Evolutionary conservation across 169 alveolate genomes (phyloP), one percentile per base, ranked within the genome.

Genomic region (Plasmodium blacklocki): DNA sequence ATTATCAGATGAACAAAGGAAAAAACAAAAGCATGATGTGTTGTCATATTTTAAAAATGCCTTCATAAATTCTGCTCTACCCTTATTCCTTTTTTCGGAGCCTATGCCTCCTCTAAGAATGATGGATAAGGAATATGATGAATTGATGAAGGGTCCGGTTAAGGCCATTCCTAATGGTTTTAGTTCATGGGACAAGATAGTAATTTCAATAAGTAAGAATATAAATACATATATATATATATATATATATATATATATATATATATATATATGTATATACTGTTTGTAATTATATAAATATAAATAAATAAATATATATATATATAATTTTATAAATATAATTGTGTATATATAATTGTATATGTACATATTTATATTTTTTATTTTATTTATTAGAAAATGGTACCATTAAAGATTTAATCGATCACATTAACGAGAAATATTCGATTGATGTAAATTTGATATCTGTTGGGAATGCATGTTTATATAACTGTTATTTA

Each of bases 131-230:
- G 99, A 97, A 0, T 97, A 95, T 68, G 99, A 98, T 86, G 99
- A 98, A 9, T 93, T 98, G 2, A 95, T 96, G 60, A 93, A 96
- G 80, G 99, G 99, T 9, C 99, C 99, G 8, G 96, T 98, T 18
- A 94, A 95, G 76, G 99, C 99, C 1, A 94, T 95, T 49, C 99
- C 99, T 23, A 96, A 97, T 70, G 97, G 97, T 29, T 98, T 98
- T 93, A 97, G 99, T 12, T 95, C 98, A 58, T 98, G 99, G 99
- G 99, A 98, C 92, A 98, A 98, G 92, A 95, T 98, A 14, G 89
- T 85, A 8, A 93, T 98, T 19, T 87, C 92, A 15, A 96, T 97
- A 60, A 95, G 98, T 60, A 76, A 59, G 73, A 19, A 88, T 78
- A 85, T 93, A 72, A 60, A 93, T 72, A 83, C 88, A 47, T 88